Evolutionary conservation across 148 eudicot genomes (phyloP), one percentile per base, ranked within the genome.

Genomic region (Beta vulgaris): DNA sequence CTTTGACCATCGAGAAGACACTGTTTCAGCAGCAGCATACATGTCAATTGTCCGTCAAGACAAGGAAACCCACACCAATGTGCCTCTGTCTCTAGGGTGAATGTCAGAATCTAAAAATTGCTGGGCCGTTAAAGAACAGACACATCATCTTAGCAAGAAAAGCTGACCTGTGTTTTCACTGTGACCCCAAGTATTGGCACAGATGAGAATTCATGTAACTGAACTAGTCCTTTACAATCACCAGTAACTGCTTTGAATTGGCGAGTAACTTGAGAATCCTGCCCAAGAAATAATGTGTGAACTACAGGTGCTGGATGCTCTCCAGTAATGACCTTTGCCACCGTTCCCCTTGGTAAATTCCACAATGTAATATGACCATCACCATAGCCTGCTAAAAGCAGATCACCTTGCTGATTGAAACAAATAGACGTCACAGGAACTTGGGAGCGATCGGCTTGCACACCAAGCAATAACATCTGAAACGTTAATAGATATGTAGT

Each of bases 381-480:
- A 39, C 86, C 91, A 75, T 91, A 90, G 84, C 97, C 98, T 62
- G 96, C 95, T 85, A 94, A 88, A 70, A 94, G 90, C 48, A 91
- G 61, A 82, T 94, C 98, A 46, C 97, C 98, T 81, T 82, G 90
- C 83, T 81, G 95, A 85, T 88, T 90, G 84, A 94, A 91, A 85
- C 97, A 89, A 85, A 94, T 81, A 71, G 97, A 86, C 36, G 95
- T 94, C 62, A 91, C 98, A 58, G 97, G 84, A 51, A 81, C 85
- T 81, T 76, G 83, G 86, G 92, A 82, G 63, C 82, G 85, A 80
- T 94, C 97, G 62, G 93, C 95, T 84, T 88, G 95, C 66, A 80
- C 70, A 78, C 93, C 95, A 81, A 90, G 97, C 83, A 84, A 78
- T 82, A 83, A 77, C 83, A 90, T 86, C 98, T 94, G 88, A 72